Evolutionary conservation across 257 asterid genomes (phyloP), one percentile per base, ranked within the genome.

Genomic region (Sherardia arvensis): DNA sequence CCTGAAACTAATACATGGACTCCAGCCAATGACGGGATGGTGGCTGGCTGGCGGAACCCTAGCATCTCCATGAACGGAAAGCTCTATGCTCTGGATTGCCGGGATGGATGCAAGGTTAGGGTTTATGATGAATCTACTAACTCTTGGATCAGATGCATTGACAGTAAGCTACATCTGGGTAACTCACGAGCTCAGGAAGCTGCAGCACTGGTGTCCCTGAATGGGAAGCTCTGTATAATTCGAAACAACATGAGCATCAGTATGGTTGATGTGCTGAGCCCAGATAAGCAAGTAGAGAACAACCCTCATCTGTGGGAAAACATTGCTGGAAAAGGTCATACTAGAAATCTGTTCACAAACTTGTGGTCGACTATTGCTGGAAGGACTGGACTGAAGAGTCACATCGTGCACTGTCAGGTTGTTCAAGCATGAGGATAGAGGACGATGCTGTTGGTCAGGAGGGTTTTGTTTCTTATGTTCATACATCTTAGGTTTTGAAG

Each of bases 351-450:
- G 47, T 79, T 79, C 63, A 79, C 79, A 26, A 79, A 65, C 59
- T 65, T 79, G 55, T 79, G 79, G 84, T 79, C 84, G 56, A 79
- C 79, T 70, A 79, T 79, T 18, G 81, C 84, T 7, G 84, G 84
- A 15, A 40, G 84, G 66, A 71, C 66, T 66, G 84, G 84, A 32
- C 65, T 76, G 67, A 79, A 70, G 67, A 79, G 81, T 48, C 84
- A 79, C 47, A 79, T 79, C 23, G 79, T 79, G 71, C 84, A 79
- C 47, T 79, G 81, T 59, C 84, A 79, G 64, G 84, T 79, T 67
- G 81, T 79, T 33, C 84, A 76, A 71, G 79, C 79, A 53, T 79
- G 81, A 79, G 66, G 30, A 30, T 22, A 30, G 62, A 53, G 53
- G 58, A 60, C 15, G 69, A 49, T 64, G 73, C 66, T 32, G 65